phyloP scores from a whole-genome alignment of 2,329 filamentous ascomycete genomes.

The Colletotrichum sp. region DNA sequence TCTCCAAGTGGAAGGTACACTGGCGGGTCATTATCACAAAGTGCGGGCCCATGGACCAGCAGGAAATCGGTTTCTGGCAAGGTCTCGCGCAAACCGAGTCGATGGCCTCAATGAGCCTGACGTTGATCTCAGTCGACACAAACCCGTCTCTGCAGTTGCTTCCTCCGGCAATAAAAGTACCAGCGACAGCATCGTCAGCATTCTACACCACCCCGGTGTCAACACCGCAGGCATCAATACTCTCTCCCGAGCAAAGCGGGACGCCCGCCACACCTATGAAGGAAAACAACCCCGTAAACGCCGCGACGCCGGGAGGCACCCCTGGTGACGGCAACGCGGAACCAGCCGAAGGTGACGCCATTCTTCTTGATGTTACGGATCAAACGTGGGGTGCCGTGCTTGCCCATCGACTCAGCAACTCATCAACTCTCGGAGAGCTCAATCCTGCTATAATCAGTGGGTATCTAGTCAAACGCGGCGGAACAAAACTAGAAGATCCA shows the following conservation, averaged over 20 bases:
- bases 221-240: constrained; percentile 63
- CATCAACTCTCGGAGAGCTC: constrained; percentile 58
- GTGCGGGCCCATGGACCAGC: constrained; percentile 69
- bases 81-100: constrained; percentile 57
- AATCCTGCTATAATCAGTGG: constrained; percentile 66
- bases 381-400: constrained; percentile 79
- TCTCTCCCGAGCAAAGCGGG: constrained; percentile 66
- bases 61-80: constrained; percentile 68
- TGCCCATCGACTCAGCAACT: constrained; percentile 68
- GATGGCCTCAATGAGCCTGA: constrained; percentile 57
- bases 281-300: constrained; percentile 34
- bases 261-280: constrained; percentile 56
- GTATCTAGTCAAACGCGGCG: constrained; percentile 69
- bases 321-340: constrained; percentile 46
- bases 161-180: constrained; percentile 57
- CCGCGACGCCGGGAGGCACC: constrained; percentile 50
- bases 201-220: constrained; percentile 70
- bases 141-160: constrained; percentile 68
- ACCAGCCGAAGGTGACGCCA: constrained; percentile 65
- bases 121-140: constrained; percentile 69
- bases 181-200: constrained; percentile 45
- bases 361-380: constrained; percentile 75
- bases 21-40: constrained; percentile 82
- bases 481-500: constrained; percentile 59
- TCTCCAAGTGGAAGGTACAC: constrained; percentile 71